Evolutionary conservation across 2,329 filamentous ascomycete species (phyloP).

Genomic region (Beauveria medogensis): DNA sequence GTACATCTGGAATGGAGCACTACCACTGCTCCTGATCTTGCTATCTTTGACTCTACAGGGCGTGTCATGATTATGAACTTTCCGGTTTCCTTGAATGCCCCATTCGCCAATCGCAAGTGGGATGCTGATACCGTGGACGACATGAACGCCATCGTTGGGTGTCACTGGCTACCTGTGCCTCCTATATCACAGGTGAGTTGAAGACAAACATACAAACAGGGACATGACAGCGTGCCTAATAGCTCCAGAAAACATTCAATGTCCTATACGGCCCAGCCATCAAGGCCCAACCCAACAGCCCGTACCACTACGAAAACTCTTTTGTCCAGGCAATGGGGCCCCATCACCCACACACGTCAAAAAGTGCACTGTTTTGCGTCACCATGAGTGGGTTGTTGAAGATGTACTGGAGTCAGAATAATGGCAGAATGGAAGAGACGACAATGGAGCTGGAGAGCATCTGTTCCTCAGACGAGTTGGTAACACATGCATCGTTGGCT

Average conservation of each 20-base stretch:
- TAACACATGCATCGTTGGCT: conserved; percentile 70
- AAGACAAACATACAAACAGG: not conserved
- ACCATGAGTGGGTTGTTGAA: conserved; percentile 67
- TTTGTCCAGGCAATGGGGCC: conserved; percentile 61
- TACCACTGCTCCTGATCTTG: conserved; percentile 67
- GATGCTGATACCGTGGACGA: conserved; percentile 66
- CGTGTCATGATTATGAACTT: conserved; percentile 68
- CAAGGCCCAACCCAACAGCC: conserved; percentile 40
- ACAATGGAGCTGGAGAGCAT: conserved; percentile 68
- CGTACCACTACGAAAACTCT: conserved; percentile 62
- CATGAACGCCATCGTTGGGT: conserved; percentile 68
- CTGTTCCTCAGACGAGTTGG: conserved; percentile 62
- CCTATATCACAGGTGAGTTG: conserved; percentile 34
- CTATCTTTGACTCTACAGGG: conserved; percentile 72
- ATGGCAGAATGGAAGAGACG: conserved; percentile 62
- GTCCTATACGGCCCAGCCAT: conserved; percentile 52
- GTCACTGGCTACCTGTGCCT: conserved; percentile 71
- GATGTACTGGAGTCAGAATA: conserved; percentile 70
- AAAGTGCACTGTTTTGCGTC: conserved; percentile 68
- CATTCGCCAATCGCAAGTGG: conserved; percentile 53
- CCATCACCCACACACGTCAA: conserved; percentile 61
- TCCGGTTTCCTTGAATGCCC: conserved; percentile 63
- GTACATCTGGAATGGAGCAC: conserved; percentile 77
- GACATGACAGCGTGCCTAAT: not conserved
- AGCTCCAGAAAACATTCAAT: conserved; percentile 32